These are phyloP conservation scores for Leishmania aethiopica DNA, from an alignment of 208 protist species.

Conservation along the genomic window DNA sequence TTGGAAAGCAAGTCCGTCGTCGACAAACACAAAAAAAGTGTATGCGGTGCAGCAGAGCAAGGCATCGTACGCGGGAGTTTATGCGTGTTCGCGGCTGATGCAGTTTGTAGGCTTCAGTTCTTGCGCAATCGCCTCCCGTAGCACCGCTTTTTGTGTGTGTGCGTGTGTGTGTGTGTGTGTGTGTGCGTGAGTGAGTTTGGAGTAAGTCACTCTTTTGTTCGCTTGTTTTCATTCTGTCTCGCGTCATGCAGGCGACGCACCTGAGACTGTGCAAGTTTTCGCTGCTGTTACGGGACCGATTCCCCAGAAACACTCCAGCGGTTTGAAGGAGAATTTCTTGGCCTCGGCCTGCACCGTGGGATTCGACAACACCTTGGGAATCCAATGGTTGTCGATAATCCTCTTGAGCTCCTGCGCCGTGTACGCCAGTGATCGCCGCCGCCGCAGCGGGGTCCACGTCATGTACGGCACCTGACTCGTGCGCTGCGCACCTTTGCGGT, in stretches of 20 bases:
- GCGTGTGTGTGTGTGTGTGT: too few species aligned
- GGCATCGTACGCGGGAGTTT: background rate
- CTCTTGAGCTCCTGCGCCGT: constrained; percentile 64
- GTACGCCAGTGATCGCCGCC: constrained; percentile 43
- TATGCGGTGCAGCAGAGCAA: background rate
- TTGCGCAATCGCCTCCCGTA: background rate
- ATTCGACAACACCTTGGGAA: constrained; percentile 67
- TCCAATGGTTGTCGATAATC: constrained; percentile 78
- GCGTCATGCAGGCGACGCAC: background rate
- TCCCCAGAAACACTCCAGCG: constrained; percentile 74
- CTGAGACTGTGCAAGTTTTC: background rate
- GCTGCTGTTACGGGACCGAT: constrained; percentile 1
- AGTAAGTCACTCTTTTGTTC: background rate
- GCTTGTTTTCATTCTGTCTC: background rate
- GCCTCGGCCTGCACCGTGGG: constrained; percentile 44
- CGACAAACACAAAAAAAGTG: background rate
- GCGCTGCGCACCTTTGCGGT: constrained; percentile 40
- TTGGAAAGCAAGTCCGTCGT: background rate
- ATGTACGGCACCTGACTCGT: constrained; percentile 72
- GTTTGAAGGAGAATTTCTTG: constrained; percentile 51
- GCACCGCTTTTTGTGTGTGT: too few species aligned
- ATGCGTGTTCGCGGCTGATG: background rate
- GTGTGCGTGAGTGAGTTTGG: too few species aligned
- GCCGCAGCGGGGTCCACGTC: constrained; percentile 86
- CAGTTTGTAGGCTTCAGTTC: background rate